Percentiles rank a stretch among this genome's conserved stretches.
Evolutionary conservation across 768 basidiomycete genomes (phyloP).

Genomic region (Tremella fuciformis): DNA sequence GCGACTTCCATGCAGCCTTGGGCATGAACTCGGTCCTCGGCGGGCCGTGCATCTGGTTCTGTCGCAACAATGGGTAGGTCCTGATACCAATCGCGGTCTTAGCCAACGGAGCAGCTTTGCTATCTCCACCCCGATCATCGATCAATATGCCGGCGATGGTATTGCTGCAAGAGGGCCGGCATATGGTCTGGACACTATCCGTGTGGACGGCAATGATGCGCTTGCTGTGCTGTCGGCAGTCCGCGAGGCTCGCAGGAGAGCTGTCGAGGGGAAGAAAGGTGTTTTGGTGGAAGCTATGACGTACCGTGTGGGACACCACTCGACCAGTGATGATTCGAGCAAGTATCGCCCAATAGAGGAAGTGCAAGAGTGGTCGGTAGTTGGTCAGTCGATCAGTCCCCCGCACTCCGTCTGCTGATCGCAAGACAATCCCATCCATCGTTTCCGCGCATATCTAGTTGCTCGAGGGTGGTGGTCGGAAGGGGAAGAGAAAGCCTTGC

Average conservation of each 20-base stretch:
- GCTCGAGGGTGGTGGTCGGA: slow-evolving; percentile 79
- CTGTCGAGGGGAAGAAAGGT: slow-evolving; percentile 42
- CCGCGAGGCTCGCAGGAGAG: slow-evolving; percentile 37
- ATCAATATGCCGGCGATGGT: slow-evolving; percentile 89
- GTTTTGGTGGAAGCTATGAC: slow-evolving; percentile 65
- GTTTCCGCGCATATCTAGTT: slow-evolving; percentile 82
- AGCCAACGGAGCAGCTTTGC: slow-evolving; percentile 59
- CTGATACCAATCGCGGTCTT: not conserved
- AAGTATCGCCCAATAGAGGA: slow-evolving; percentile 86
- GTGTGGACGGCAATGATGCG: slow-evolving; percentile 87
- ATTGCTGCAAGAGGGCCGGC: slow-evolving; percentile 87
- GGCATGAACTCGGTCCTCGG: slow-evolving; percentile 54
- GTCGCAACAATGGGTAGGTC: slow-evolving; percentile 60
- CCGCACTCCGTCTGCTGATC: slow-evolving; percentile 73
- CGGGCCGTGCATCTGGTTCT: slow-evolving; percentile 50
- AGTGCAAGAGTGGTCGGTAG: slow-evolving; percentile 84
- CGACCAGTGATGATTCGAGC: slow-evolving; percentile 81
- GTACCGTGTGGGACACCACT: slow-evolving; percentile 81
- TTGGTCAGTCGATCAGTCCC: slow-evolving; percentile 51
- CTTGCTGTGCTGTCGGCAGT: slow-evolving; percentile 67
- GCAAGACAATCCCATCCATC: slow-evolving; percentile 77
- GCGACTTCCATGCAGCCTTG: slow-evolving; percentile 86
- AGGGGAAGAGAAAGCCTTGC: slow-evolving; percentile 69
- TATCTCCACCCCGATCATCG: slow-evolving; percentile 83
- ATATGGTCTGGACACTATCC: slow-evolving; percentile 84